phyloP scores from a whole-genome alignment of 2,329 filamentous ascomycete species.

The Claviceps humidiphila region DNA sequence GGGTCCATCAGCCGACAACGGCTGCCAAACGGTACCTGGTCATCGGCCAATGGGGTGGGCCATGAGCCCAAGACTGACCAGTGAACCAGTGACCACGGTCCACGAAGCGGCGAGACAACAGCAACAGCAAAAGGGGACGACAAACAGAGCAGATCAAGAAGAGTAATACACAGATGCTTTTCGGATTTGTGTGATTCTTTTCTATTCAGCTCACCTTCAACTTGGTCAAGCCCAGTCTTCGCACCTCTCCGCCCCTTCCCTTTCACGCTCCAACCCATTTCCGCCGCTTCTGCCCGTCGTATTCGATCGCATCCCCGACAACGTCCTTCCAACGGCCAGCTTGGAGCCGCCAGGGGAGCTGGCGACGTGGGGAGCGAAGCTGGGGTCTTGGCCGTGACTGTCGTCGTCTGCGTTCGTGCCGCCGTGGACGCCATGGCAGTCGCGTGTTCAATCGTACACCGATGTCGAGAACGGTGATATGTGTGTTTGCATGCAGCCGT shows the following conservation, averaged over 20 bases:
- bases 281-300: neutral
- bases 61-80: no score
- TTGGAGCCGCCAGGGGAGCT: neutral
- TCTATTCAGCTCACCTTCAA: neutral
- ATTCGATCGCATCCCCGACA: conserved; percentile 7
- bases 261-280: neutral
- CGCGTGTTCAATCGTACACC: no score
- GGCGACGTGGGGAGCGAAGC: neutral
- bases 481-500: neutral
- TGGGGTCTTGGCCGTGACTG: neutral
- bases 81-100: no score
- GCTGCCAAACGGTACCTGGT: neutral
- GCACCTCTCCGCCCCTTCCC: neutral
- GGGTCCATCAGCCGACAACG: neutral
- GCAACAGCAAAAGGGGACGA: no score
- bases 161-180: neutral
- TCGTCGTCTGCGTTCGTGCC: neutral
- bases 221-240: neutral
- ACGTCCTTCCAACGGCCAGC: conserved; percentile 1
- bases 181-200: neutral
- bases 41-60: no score
- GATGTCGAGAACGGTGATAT: no score
- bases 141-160: neutral
- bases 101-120: no score
- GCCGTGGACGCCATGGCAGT: neutral